Evolutionary conservation across 352 stramenopile genomes (phyloP).

Genomic region (Phytopythium litorale): DNA sequence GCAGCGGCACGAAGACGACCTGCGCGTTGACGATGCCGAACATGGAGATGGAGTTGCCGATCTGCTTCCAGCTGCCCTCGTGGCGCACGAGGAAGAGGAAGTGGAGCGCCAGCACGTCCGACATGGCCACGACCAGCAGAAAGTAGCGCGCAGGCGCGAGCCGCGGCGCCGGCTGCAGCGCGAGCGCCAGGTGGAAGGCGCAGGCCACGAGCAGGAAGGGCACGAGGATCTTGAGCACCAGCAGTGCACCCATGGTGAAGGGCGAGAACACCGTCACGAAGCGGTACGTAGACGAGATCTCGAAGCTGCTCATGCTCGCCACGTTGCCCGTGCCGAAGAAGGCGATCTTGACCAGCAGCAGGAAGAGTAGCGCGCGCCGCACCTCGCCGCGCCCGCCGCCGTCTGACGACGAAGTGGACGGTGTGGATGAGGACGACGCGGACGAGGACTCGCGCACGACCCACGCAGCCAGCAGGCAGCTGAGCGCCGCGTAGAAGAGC

Average conservation of each 20-base stretch:
- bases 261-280: slow-evolving; percentile 83
- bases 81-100: slow-evolving; percentile 83
- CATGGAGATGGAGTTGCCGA: slow-evolving; percentile 86
- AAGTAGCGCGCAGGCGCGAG: slow-evolving; percentile 52
- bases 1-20: slow-evolving; percentile 76
- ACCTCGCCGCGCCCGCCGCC: slow-evolving; percentile 24
- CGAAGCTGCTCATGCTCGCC: slow-evolving; percentile 84
- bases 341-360: slow-evolving; percentile 76
- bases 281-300: slow-evolving; percentile 83
- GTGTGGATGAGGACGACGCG: background rate
- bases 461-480: slow-evolving; percentile 56
- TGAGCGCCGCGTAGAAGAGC: slow-evolving; percentile 68
- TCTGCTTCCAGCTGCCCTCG: slow-evolving; percentile 86
- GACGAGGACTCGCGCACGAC: slow-evolving; percentile 41
- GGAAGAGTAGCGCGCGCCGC: slow-evolving; percentile 73
- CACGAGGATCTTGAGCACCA: slow-evolving; percentile 81
- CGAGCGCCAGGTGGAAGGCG: slow-evolving; percentile 54
- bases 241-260: slow-evolving; percentile 75
- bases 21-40: slow-evolving; percentile 83
- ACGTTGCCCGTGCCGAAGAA: slow-evolving; percentile 88
- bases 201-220: slow-evolving; percentile 74
- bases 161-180: slow-evolving; percentile 6
- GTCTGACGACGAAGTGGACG: background rate
- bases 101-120: slow-evolving; percentile 72
- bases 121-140: slow-evolving; percentile 76